Evolutionary conservation across 2,329 filamentous ascomycete species (phyloP).

Genomic region (Calonectria pseudoreteaudii): DNA sequence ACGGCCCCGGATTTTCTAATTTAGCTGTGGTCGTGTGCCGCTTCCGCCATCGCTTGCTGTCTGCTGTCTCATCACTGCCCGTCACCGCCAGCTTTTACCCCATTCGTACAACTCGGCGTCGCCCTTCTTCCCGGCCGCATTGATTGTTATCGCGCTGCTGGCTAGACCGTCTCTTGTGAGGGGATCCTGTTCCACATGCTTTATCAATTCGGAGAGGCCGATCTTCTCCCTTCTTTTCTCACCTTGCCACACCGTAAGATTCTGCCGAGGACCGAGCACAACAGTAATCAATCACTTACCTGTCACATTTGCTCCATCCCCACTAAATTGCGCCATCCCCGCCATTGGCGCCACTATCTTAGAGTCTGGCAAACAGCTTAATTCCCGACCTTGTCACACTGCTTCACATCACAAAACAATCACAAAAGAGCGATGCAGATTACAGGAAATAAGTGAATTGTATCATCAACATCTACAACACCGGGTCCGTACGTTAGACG

Average conservation of each 20-base stretch:
- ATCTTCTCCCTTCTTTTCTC: not conserved
- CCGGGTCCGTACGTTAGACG: not conserved
- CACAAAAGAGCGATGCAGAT: not conserved
- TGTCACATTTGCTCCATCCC: not conserved
- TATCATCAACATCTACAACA: not conserved
- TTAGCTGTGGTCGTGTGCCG: conserved; percentile 24
- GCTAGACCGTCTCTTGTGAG: not conserved
- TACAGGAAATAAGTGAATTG: not conserved
- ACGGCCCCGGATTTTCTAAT: conserved; percentile 44
- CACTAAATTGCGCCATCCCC: not conserved
- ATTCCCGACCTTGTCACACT: not conserved
- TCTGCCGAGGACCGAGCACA: not conserved
- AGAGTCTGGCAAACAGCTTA: not conserved
- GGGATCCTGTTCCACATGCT: not conserved
- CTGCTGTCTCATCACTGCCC: not conserved
- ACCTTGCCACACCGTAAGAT: not conserved
- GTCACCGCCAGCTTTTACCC: conserved; percentile 3
- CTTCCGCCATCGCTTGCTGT: not conserved
- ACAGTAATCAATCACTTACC: not conserved
- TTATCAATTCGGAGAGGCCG: not conserved
- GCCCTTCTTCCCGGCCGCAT: conserved; percentile 7
- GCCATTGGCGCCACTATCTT: not conserved
- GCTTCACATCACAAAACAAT: not conserved
- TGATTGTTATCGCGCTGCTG: not conserved
- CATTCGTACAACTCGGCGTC: not conserved